Percentiles rank a stretch among this genome's conserved stretches.
phyloP scores from a whole-genome alignment of 1,139 yeast genomes.

The Kodamaea fungicola region DNA sequence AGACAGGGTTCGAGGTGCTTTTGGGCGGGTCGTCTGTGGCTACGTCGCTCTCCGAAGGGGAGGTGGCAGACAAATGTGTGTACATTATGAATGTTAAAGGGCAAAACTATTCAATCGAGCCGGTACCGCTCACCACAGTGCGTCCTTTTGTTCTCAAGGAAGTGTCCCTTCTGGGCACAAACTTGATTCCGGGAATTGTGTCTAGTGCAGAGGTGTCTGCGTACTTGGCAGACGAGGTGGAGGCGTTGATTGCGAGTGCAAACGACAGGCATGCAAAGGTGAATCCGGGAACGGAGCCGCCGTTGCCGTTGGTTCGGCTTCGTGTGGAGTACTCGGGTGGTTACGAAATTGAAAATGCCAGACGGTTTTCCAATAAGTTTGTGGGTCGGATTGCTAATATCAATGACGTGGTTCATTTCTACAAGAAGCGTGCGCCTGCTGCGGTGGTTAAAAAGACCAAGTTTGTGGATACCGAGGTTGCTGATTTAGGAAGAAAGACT shows the following conservation, averaged over 20 bases:
- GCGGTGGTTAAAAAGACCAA: conserved; percentile 15
- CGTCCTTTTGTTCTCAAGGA: conserved; percentile 81
- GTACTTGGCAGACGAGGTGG: conserved; percentile 62
- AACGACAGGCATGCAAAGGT: conserved; percentile 41
- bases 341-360: conserved; percentile 85
- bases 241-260: conserved; percentile 62
- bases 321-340: conserved; percentile 90
- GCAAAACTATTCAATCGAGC: conserved; percentile 57
- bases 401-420: conserved; percentile 76
- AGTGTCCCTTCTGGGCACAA: conserved; percentile 48
- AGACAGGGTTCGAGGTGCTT: conserved; percentile 70
- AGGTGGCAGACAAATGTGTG: conserved; percentile 69
- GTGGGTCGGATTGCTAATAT: conserved; percentile 90
- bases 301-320: conserved; percentile 77
- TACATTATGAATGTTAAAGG: conserved; percentile 66
- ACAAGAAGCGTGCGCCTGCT: conserved; percentile 36
- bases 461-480: conserved; percentile 20
- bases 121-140: conserved; percentile 66
- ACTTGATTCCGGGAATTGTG: conserved; percentile 61
- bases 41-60: conserved; percentile 86
- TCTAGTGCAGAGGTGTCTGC: conserved; percentile 59
- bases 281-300: conserved; percentile 18
- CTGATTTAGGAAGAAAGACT: conserved; percentile 17
- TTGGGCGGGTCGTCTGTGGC: conserved; percentile 97
- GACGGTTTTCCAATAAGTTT: conserved; percentile 84